Evolutionary conservation across 331 rosid genomes (phyloP), one percentile per base, ranked within the genome.

Genomic region (Malus hybrid): DNA sequence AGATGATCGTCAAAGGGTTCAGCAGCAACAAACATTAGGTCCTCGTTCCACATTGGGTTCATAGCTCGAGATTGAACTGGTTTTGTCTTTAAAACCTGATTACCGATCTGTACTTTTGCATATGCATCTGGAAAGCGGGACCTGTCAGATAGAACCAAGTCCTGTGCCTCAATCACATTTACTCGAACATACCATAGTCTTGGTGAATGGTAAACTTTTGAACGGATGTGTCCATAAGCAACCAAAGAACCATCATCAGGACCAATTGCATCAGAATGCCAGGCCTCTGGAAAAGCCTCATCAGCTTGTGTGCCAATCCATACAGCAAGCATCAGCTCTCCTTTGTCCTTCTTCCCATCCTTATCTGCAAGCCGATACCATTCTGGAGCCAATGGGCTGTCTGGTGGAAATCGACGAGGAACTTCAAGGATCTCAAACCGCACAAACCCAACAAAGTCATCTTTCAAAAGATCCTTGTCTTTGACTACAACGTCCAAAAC

Each of bases 271-370:
- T 94, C 99, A n/a, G 99, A 93, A 85, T 94, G 97, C 97, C 97
- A 92, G 46, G 99, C 99, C 79, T 90, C 96, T 12, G 97, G 85
- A 83, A 95, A 95, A 66, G 97, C 96, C 82, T 90, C 99, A 63
- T 95, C 99, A 57, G 97, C 99, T 79, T 95, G 99, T 48, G 99
- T 95, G 70, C 99, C 99, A 60, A 55, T 60, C 99, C 99, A 95
- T 71, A 92, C 96, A 9, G 99, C 97, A 78, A 95, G 91, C 99
- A 92, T 95, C 76, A 95, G 67, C 79, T 95, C 99, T 71, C 99
- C 96, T 36, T 81, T 83, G 77, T 79, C 84, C 87, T 83, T 90
- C 60, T 76, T 84, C 64, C 90, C 82, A 24, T 78, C 86, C 90
- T 90, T 90, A 68, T 91, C 85, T 60, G 83, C 92, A 16, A 95